A percentile compares a stretch with the other conserved stretches of the same genome.
Conservation (phyloP, 441 rosid species). For the Syzygium syzygioides region DNA sequence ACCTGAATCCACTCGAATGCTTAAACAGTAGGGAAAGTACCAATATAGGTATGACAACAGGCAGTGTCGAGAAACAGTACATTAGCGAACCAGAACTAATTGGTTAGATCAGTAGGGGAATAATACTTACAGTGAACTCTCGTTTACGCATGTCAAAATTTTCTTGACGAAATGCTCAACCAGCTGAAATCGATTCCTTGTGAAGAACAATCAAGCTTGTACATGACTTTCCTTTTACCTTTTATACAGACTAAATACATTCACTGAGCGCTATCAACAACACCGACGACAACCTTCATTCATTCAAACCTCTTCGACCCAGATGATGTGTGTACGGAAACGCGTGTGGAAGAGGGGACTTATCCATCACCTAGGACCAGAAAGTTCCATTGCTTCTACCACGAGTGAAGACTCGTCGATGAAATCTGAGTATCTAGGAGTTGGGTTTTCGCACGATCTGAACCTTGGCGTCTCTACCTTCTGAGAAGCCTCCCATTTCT, state of each 20-base stretch:
- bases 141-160: conserved; percentile 12
- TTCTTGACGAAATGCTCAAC: conserved; percentile 9
- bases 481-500: conserved; percentile 85
- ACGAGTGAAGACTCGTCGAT: conserved; percentile 81
- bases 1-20: neutral
- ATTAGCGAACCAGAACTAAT: neutral
- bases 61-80: neutral
- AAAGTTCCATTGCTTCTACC: conserved; percentile 92
- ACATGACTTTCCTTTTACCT: conserved; percentile 15
- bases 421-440: conserved; percentile 22
- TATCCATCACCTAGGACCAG: conserved; percentile 62
- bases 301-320: conserved; percentile 13
- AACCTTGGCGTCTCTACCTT: conserved; percentile 42
- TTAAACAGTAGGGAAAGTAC: neutral
- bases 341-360: neutral
- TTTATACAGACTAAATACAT: conserved; percentile 49
- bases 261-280: conserved; percentile 25
- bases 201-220: conserved; percentile 18
- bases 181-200: conserved; percentile 5
- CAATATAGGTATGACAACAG: neutral
- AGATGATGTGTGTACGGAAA: neutral
- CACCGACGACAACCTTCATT: neutral
- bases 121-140: neutral
- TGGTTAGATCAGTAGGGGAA: neutral
- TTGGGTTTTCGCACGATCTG: conserved; percentile 31